A percentile compares a stretch with the other conserved stretches of the same genome.
Evolutionary conservation across 2,329 filamentous ascomycete genomes (phyloP).

Genomic region (Penicillium sp.): DNA sequence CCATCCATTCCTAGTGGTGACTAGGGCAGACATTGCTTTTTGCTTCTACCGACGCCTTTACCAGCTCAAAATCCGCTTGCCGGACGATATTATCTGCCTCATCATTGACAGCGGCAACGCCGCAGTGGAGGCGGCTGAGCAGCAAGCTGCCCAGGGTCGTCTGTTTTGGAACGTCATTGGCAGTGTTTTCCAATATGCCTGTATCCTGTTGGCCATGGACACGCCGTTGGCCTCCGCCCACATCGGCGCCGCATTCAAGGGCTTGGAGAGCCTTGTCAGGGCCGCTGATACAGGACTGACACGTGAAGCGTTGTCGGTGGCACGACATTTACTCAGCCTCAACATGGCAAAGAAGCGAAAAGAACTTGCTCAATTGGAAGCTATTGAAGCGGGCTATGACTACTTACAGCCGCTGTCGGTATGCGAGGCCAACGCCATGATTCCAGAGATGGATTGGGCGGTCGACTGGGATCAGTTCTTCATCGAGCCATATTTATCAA

Average conservation of each 20-base stretch:
- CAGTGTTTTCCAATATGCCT: constrained; percentile 34
- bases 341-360: constrained; percentile 31
- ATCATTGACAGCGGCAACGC: constrained; percentile 25
- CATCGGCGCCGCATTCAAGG: constrained; percentile 23
- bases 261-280: constrained; percentile 27
- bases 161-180: constrained; percentile 34
- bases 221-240: constrained; percentile 20
- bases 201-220: constrained; percentile 30
- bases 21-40: constrained; percentile 31
- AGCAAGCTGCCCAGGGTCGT: constrained; percentile 22
- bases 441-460: constrained; percentile 26
- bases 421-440: constrained; percentile 1
- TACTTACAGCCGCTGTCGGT: constrained; percentile 9
- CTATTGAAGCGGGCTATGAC: constrained; percentile 24
- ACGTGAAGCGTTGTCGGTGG: constrained; percentile 29
- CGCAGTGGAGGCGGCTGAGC: constrained; percentile 24
- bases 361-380: constrained; percentile 29
- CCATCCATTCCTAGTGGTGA: constrained; percentile 30
- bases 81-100: constrained; percentile 21
- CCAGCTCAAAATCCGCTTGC: constrained; percentile 24
- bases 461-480: constrained; percentile 33
- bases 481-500: constrained; percentile 30
- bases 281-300: constrained; percentile 28
- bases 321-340: constrained; percentile 29
- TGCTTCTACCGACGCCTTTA: constrained; percentile 36